Base-by-base conservation (phyloP, 768 basidiomycete genomes). In the Mycena albidolilacea region DNA sequence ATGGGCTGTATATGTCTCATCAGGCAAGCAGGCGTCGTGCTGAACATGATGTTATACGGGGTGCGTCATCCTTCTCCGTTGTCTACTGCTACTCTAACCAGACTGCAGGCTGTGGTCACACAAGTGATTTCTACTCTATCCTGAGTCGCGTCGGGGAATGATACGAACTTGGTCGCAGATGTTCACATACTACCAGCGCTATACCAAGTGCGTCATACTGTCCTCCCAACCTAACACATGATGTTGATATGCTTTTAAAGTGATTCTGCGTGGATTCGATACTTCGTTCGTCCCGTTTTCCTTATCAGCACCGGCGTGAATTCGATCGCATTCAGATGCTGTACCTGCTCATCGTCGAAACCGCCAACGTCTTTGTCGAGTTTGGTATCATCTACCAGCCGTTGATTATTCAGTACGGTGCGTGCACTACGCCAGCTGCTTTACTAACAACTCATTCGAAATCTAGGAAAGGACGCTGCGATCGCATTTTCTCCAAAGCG, bases 1-100 rank as follows among this genome's bases (percentile, higher is more conserved):
- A 5, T n/a, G 7, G 3, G 17, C 37, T 60, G n/a, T 11, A 23
- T 17, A 12, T 12, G 23, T 69, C 54, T 59, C 7, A 71, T 15
- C 23, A 12, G 21, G 44, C 57, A 15, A 19, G 1, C 23, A 70
- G 73, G 73, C 9, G 73, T 67, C 35, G 4, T 68, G 23, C 38
- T 74, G 59, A 74, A 74, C 38, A 58, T 60, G 43, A 44, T 68
- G 52, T 37, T 74, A 12, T 74, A 74, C 37, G 73, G 73, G 37
- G 73, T 74, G 43, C 10, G 71, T 46, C 37, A 8, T 58, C 1
- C 19, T 9, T 23, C 41, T 1, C 14, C 7, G 8, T 66, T 5
- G 43, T 39, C 7, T 37, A 3, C 14, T 46, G 3, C 19, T 21
- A 7, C 1, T 3, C 44, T 59, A 41, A 67, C 19, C 5, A 17